Percentiles rank a stretch among this genome's conserved stretches.
phyloP scores from a whole-genome alignment of 225 moss, liverwort and hornwort species.

The Ulota crispa region DNA sequence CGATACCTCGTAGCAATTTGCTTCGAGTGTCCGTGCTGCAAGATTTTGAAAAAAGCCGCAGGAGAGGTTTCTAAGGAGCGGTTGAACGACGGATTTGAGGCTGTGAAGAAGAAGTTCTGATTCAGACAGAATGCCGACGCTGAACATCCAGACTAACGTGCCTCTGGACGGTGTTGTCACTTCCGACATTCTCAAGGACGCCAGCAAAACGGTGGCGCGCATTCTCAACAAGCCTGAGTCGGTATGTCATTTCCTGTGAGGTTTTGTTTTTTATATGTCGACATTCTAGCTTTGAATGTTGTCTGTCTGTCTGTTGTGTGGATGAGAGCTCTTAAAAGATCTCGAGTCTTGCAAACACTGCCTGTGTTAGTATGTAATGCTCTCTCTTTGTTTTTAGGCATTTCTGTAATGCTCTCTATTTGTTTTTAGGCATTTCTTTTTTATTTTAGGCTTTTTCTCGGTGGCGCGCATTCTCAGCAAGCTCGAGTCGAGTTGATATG shows the following conservation, averaged over 20 bases:
- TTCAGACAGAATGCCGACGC: constrained; percentile 55
- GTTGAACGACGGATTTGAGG: constrained; percentile 6
- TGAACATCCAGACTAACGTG: constrained; percentile 78
- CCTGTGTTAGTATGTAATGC: not conserved
- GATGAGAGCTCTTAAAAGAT: not conserved
- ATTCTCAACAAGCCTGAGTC: constrained; percentile 74
- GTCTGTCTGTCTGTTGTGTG: not conserved
- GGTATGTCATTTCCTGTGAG: no score
- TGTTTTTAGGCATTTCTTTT: not conserved
- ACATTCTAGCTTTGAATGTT: not conserved
- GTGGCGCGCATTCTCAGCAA: no score
- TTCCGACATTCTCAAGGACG: constrained; percentile 86
- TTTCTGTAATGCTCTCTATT: no score
- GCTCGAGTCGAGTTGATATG: no score
- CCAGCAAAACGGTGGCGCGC: constrained; percentile 61
- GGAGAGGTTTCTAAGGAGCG: constrained; percentile 13
- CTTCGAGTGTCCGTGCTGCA: not conserved
- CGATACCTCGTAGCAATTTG: not conserved
- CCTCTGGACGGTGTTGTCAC: constrained; percentile 74
- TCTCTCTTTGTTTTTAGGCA: not conserved
- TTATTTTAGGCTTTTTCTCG: no score
- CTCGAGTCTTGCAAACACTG: not conserved
- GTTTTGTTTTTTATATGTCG: not conserved
- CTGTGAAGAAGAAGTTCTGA: not conserved
- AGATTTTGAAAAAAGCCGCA: not conserved